phyloP scores from a whole-genome alignment of 2,329 filamentous ascomycete species.

The Penicillium aurantiogriseum region DNA sequence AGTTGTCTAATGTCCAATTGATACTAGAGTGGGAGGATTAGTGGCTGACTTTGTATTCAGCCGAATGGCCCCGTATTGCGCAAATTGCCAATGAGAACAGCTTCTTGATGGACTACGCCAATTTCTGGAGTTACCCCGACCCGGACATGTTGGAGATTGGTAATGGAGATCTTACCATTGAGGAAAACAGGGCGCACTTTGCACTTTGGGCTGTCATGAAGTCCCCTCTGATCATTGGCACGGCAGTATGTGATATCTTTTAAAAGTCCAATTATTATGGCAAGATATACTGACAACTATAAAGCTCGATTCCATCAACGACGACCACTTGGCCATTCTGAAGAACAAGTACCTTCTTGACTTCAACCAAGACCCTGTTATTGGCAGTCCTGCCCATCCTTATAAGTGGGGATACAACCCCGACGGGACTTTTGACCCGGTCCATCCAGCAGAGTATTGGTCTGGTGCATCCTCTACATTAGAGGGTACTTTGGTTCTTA shows the following conservation, averaged over 20 bases:
- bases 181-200: slow-evolving; percentile 52
- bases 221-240: slow-evolving; percentile 52
- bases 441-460: slow-evolving; percentile 39
- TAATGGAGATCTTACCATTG: slow-evolving; percentile 48
- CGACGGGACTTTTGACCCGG: slow-evolving; percentile 36
- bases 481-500: slow-evolving; percentile 31
- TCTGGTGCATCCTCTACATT: slow-evolving; percentile 32
- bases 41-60: slow-evolving; percentile 10
- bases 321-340: slow-evolving; percentile 43
- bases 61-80: slow-evolving; percentile 31
- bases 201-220: slow-evolving; percentile 54
- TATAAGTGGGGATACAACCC: slow-evolving; percentile 40
- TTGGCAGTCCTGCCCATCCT: slow-evolving; percentile 46
- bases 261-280: not conserved
- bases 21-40: not conserved
- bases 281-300: slow-evolving; percentile 1
- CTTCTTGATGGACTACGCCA: slow-evolving; percentile 45
- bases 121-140: slow-evolving; percentile 54
- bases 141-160: slow-evolving; percentile 54
- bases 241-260: slow-evolving; percentile 25
- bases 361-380: slow-evolving; percentile 50
- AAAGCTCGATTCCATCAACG: slow-evolving; percentile 38
- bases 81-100: slow-evolving; percentile 53
- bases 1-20: not conserved
- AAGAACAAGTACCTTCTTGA: slow-evolving; percentile 42